phyloP scores from a whole-genome alignment of 2,329 filamentous ascomycete genomes.

The Nothophoma quercina region DNA sequence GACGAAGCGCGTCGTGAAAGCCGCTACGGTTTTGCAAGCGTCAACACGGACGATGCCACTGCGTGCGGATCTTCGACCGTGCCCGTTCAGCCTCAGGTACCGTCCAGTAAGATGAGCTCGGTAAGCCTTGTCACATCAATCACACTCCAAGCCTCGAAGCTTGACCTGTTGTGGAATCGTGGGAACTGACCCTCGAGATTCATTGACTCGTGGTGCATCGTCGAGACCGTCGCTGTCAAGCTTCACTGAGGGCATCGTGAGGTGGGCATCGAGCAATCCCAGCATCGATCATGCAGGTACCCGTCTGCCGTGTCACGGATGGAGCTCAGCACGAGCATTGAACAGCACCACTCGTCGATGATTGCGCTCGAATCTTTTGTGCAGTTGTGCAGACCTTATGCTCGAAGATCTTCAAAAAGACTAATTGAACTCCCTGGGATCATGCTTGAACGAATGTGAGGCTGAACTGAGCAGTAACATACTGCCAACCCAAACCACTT shows the following conservation, averaged over 20 bases:
- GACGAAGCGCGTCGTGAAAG: background rate
- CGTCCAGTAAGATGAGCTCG: slow-evolving; percentile 10
- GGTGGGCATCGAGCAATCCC: slow-evolving; percentile 4
- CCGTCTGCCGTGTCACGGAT: slow-evolving; percentile 12
- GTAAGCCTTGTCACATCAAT: slow-evolving; percentile 9
- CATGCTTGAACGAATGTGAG: no score
- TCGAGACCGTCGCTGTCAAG: background rate
- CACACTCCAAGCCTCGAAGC: slow-evolving; percentile 6
- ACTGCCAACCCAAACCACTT: no score
- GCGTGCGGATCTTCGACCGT: slow-evolving; percentile 9
- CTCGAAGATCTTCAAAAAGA: background rate
- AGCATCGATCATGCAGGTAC: slow-evolving; percentile 23
- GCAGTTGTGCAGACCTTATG: slow-evolving; percentile 3
- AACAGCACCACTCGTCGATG: background rate
- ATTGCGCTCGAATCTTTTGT: background rate
- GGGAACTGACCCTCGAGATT: background rate
- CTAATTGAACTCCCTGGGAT: no score
- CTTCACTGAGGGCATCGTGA: background rate
- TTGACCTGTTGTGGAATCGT: slow-evolving; percentile 4
- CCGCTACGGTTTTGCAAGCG: slow-evolving; percentile 1
- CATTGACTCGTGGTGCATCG: slow-evolving; percentile 9
- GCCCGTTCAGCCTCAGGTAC: slow-evolving; percentile 18
- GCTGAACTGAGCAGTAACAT: no score
- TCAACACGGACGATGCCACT: slow-evolving; percentile 14
- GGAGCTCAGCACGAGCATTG: slow-evolving; percentile 6